Evolutionary conservation across 805 yeast species (phyloP), one percentile per base, ranked within the genome.

Genomic region (Teunomyces cretensis): DNA sequence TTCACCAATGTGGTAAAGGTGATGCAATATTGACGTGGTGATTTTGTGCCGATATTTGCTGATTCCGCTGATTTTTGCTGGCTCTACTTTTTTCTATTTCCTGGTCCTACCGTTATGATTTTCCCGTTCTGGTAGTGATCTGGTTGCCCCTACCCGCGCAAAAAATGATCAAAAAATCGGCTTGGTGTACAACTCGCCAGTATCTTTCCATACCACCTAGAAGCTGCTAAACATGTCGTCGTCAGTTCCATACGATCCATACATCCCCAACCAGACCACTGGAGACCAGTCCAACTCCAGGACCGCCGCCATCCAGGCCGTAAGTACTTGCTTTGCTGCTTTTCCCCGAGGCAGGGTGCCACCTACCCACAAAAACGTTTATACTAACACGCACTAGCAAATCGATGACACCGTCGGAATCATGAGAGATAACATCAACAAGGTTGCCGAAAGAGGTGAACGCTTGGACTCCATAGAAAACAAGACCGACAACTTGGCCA

Each of bases 381-480:
- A 7, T 62, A 65, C 74, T 63, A 61, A 61, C 64, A 33, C 14
- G 6, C 30, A 44, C 26, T 57, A 80, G 79, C 94, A 88, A 76
- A 88, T 89, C 64, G 94, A 88, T 67, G 97, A 89, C 62, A 91
- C 99, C 12, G 97, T 94, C 36, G 97, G 96, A 13, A 86, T 91
- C 63, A 94, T 92, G 99, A 80, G 97, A 69, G 96, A 92, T 60
- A 92, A 94, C 74, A 88, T 92, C 72, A 89, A 89, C 73, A 88
- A 89, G 62, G 97, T 91, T 37, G 95, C 96, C 32, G 96, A 90
- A 65, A 70, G 94, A 66, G 98, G 98, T 52, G 97, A 94, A 62
- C 83, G 96, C 55, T 76, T 92, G 53, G 96, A 92, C 56, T 83
- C 90, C 38, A 84, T 92, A 55, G 96, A 91, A 61, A 94, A 88